phyloP scores from a whole-genome alignment of 2,329 filamentous ascomycete genomes.

The Torrubiella hemipterigena region DNA sequence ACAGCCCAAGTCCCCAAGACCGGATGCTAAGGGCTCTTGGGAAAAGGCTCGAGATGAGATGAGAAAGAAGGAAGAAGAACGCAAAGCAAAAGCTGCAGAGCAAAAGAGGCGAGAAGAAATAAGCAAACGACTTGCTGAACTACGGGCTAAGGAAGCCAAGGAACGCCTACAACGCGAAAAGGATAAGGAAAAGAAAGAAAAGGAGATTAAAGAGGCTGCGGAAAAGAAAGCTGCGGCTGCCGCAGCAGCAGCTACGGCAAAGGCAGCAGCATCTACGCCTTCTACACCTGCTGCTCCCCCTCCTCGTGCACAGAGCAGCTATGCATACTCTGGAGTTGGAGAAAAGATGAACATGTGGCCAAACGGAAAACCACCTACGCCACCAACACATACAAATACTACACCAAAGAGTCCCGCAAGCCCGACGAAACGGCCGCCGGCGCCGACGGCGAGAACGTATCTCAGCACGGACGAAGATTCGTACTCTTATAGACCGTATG shows the following conservation, averaged over 20 bases:
- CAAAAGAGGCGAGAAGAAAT: slow-evolving; percentile 47
- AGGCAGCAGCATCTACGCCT: slow-evolving; percentile 8
- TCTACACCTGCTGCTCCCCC: background rate
- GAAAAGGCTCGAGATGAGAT: slow-evolving; percentile 60
- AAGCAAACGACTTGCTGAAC: slow-evolving; percentile 37
- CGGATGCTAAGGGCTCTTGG: slow-evolving; percentile 41
- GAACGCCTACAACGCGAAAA: slow-evolving; percentile 31
- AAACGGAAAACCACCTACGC: slow-evolving; percentile 38
- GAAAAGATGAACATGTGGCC: slow-evolving; percentile 63
- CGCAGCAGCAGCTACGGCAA: slow-evolving; percentile 15
- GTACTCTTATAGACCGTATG: slow-evolving; percentile 69
- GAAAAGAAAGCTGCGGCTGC: slow-evolving; percentile 17
- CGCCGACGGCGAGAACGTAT: slow-evolving; percentile 43
- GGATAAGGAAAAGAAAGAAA: slow-evolving; percentile 25
- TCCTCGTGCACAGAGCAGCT: slow-evolving; percentile 35
- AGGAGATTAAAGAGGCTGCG: slow-evolving; percentile 20
- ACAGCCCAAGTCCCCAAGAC: slow-evolving; percentile 19
- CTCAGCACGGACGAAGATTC: slow-evolving; percentile 51
- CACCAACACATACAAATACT: slow-evolving; percentile 16
- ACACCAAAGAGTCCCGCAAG: slow-evolving; percentile 13
- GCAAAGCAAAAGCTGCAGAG: slow-evolving; percentile 48
- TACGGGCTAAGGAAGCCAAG: slow-evolving; percentile 42
- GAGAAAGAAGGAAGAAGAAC: slow-evolving; percentile 50
- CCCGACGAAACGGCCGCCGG: slow-evolving; percentile 27
- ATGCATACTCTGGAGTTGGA: slow-evolving; percentile 53